Evolutionary conservation across 768 basidiomycete species (phyloP).

Genomic region (Rhodotorula babjevae): DNA sequence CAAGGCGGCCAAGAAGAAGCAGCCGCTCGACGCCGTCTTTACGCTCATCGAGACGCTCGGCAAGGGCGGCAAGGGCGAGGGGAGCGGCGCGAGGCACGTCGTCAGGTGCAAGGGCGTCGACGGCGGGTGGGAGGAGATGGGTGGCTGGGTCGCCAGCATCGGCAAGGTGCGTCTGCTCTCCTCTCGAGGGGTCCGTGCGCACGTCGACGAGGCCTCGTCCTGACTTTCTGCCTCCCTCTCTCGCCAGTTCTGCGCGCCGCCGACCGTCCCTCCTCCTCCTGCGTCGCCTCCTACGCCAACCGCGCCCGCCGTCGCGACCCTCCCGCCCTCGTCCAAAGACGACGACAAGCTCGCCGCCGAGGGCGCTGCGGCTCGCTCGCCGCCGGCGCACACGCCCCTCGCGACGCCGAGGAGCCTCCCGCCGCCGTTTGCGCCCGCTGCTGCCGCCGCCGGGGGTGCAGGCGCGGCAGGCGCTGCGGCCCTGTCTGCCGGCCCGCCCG

Average conservation of each 20-base stretch:
- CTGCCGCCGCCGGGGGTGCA: background rate
- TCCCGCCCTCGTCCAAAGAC: background rate
- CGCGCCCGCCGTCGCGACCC: background rate
- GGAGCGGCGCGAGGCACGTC: conserved; percentile 29
- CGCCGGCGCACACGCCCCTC: background rate
- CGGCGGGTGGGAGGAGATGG: conserved; percentile 31
- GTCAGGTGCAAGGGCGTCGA: conserved; percentile 7
- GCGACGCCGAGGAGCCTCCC: no score
- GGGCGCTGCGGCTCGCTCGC: no score
- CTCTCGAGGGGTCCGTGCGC: no score
- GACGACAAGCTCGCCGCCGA: background rate
- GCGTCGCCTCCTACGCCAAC: background rate
- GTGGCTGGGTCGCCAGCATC: conserved; percentile 26
- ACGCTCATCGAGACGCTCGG: conserved; percentile 31
- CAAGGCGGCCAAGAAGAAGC: background rate
- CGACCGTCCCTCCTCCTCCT: background rate
- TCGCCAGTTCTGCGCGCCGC: background rate
- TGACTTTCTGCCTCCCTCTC: background rate
- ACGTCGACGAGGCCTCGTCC: no score
- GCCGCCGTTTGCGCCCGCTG: background rate
- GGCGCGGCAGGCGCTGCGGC: background rate
- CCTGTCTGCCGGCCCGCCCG: background rate
- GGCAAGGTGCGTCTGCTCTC: conserved; percentile 7
- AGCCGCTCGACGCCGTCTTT: conserved; percentile 27
- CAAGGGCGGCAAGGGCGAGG: background rate